These are phyloP conservation scores for Guillardia theta DNA, from an alignment of 78 protist species.

Conservation along the genomic window DNA sequence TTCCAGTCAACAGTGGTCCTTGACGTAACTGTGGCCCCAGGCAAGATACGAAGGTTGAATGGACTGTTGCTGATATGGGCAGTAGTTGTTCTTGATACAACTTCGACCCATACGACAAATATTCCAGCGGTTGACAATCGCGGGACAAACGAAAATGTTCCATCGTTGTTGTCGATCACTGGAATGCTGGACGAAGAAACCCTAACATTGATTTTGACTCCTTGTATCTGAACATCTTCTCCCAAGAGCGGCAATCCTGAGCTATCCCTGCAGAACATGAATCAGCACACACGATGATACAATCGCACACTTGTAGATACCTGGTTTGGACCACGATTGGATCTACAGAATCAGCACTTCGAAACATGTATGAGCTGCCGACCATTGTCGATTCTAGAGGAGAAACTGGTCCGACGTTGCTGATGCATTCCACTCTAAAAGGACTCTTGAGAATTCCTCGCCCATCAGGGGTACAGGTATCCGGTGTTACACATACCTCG, in stretches of 20 bases:
- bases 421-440: not conserved
- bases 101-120: too few species aligned
- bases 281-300: too few species aligned
- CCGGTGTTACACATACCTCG: not conserved
- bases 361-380: too few species aligned
- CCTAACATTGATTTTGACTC: not conserved
- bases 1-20: not conserved
- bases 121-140: too few species aligned
- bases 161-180: not conserved
- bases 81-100: too few species aligned
- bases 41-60: not conserved
- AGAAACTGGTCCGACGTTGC: not conserved
- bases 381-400: not conserved
- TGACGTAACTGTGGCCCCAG: not conserved
- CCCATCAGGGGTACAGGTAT: not conserved
- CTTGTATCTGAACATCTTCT: not conserved
- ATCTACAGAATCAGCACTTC: too few species aligned
- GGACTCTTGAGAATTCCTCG: not conserved
- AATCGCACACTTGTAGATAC: too few species aligned
- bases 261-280: not conserved
- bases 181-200: not conserved
- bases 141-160: not conserved
- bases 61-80: not conserved
- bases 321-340: too few species aligned
- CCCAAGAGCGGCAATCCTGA: not conserved